Evolutionary conservation across 2,329 filamentous ascomycete genomes (phyloP), one percentile per base, ranked within the genome.

Genomic region (Fusarium stilboides): DNA sequence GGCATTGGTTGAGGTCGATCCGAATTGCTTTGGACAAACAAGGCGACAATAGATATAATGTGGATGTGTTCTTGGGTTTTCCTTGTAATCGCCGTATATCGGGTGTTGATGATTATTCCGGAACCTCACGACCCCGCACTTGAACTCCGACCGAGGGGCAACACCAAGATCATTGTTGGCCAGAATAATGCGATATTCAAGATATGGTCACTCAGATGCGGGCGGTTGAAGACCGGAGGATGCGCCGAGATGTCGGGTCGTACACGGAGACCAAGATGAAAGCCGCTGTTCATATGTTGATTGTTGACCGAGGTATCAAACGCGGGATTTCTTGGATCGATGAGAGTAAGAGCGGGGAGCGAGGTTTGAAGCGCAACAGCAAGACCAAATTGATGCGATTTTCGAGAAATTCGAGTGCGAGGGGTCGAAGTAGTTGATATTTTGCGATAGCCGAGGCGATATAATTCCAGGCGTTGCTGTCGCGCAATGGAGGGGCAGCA

Each of bases 401-500:
- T 57, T 53, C 50, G 42, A 57, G 39, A 24, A 56, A 52, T 61
- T 54, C 34, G 43, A 42, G 20, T 45, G 40, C 52, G 44, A 62
- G 33, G 46, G 56, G 28, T 42, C 51, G 33, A 52, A 12, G 51
- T 53, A 47, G 20, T 24, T 6, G 59, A 42, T 22, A 20, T 50
- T 31, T 65, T 62, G 65, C 50, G 66, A 62, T 53, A 69, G 47
- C 62, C 52, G 54, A 70, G 51, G 59, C 33, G 40, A 53, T 44
- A 44, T 51, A n/a, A 43, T 44, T 53, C 49, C 55, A 55, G 58
- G 53, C 42, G 31, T 47, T 42, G 62, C 53, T 51, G 62, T 68
- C 51, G 67, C 67, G 67, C 68, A 58, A 69, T 49, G 61, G 68
- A 68, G 63, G 68, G 68, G 68, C 67, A 69, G 62, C 65, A 56